Percentiles rank a stretch among this genome's conserved stretches.
Evolutionary conservation across 2,329 filamentous ascomycete species (phyloP).

Genomic region (Aspergillus fumigatiaffinis): DNA sequence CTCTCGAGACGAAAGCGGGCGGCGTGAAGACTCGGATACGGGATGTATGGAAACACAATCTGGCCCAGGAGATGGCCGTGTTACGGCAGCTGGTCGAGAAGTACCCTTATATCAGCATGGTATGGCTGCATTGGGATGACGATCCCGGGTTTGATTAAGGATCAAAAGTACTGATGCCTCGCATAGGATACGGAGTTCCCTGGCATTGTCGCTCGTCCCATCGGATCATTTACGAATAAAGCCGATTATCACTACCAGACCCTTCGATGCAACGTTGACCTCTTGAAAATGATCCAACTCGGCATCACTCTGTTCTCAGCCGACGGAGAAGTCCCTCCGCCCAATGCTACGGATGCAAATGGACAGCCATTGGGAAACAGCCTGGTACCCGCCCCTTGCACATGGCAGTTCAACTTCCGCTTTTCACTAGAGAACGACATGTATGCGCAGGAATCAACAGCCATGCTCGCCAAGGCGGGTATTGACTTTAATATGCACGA

Average conservation of each 20-base stretch:
- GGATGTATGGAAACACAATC: conserved; percentile 91
- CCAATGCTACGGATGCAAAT: conserved; percentile 56
- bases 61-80: conserved; percentile 84
- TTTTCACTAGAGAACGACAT: conserved; percentile 94
- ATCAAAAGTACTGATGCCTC: not conserved
- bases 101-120: conserved; percentile 97
- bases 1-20: conserved; percentile 54
- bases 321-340: conserved; percentile 79
- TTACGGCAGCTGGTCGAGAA: conserved; percentile 79
- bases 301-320: conserved; percentile 91
- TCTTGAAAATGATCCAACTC: conserved; percentile 96
- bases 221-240: conserved; percentile 90
- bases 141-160: not conserved
- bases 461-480: conserved; percentile 84
- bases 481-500: conserved; percentile 84
- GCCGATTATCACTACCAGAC: conserved; percentile 99
- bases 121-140: conserved; percentile 33
- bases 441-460: conserved; percentile 94
- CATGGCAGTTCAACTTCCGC: conserved; percentile 99
- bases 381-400: conserved; percentile 67
- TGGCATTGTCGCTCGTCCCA: conserved; percentile 92
- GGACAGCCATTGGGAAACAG: conserved; percentile 50
- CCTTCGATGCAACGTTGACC: conserved; percentile 91
- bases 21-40: conserved; percentile 75
- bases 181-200: conserved; percentile 92